These are phyloP conservation scores for Whalleya microplaca DNA, from an alignment of 2,329 filamentous ascomycete genomes.

Conservation along the genomic window DNA sequence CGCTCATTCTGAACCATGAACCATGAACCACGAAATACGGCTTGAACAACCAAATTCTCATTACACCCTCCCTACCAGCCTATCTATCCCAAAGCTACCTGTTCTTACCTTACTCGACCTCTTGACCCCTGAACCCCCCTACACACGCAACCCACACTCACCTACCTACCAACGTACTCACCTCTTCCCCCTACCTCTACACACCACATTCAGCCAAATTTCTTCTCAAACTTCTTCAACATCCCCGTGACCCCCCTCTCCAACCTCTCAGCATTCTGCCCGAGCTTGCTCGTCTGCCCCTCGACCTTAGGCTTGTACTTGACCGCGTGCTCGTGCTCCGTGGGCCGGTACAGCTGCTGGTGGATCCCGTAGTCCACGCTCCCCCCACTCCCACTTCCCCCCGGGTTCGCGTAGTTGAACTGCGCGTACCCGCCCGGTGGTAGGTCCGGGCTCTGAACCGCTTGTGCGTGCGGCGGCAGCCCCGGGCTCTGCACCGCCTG, in stretches of 20 bases:
- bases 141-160: background rate
- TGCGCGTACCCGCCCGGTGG: constrained; percentile 61
- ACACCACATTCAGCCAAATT: constrained; percentile 56
- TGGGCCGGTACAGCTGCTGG: constrained; percentile 71
- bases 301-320: constrained; percentile 45
- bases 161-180: background rate
- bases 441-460: constrained; percentile 34
- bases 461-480: constrained; percentile 54
- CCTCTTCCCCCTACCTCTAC: background rate
- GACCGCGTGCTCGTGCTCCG: constrained; percentile 58
- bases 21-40: too few species aligned
- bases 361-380: constrained; percentile 62
- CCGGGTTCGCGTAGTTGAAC: constrained; percentile 48
- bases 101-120: too few species aligned
- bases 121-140: too few species aligned
- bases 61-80: too few species aligned
- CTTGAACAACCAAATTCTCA: too few species aligned
- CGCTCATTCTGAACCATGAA: too few species aligned
- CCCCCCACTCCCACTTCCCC: too few species aligned
- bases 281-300: constrained; percentile 53
- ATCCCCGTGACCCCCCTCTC: constrained; percentile 74
- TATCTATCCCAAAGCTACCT: too few species aligned
- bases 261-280: constrained; percentile 66
- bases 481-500: constrained; percentile 30
- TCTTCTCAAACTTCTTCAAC: constrained; percentile 80